Base-by-base conservation (phyloP, 1,284 basidiomycete genomes). In the Malassezia japonica region DNA sequence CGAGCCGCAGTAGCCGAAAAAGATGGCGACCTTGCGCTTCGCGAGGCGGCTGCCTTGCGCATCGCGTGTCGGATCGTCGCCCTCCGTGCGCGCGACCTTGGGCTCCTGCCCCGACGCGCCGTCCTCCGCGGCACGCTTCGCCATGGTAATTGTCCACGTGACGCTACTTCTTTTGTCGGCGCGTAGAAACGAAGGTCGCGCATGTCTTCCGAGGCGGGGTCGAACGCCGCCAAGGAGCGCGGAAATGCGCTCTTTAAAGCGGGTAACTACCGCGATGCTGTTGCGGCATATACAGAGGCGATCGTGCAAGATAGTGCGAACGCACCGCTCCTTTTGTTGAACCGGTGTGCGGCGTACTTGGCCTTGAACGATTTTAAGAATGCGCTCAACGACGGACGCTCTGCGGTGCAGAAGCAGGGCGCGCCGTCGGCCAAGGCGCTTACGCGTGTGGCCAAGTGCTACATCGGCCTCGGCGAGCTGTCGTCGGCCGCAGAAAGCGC, bases 261-360 rank as follows among this genome's bases (percentile, higher is more conserved):
- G 12, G 65, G 60, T 12, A 40, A 64, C 39, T 71, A 67, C 55
- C 60, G 61, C 3, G 64, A 69, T 27, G 72, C 72, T 32, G 61
- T 70, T 36, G 43, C 60, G n/a, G 58, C 50, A 9, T 74, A 73
- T 51, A 56, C 64, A 5, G 43, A 53, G 10, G 66, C 66, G 4
- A 57, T 64, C 38, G 82, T 82, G 53, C 74, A 84, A 50, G 81
- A 82, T 55, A 77, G 83, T 0, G 67, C 78, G 4, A 83, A 88
- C 65, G 81, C 86, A 2, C 79, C 84, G 0, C 88, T 85, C 67
- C 77, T 84, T 54, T 86, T 85, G 9, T 85, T 85, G 13, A 91
- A 91, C 73, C 82, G 87, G 35, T 87, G 87, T 0, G 87, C 87
- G 2, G 83, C 87, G 3, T 81, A 84, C 67, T 90, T 91, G 82